These are phyloP conservation scores for Pterocarpus macrocarpus DNA, from an alignment of 306 rosid genomes.

Conservation along the genomic window DNA sequence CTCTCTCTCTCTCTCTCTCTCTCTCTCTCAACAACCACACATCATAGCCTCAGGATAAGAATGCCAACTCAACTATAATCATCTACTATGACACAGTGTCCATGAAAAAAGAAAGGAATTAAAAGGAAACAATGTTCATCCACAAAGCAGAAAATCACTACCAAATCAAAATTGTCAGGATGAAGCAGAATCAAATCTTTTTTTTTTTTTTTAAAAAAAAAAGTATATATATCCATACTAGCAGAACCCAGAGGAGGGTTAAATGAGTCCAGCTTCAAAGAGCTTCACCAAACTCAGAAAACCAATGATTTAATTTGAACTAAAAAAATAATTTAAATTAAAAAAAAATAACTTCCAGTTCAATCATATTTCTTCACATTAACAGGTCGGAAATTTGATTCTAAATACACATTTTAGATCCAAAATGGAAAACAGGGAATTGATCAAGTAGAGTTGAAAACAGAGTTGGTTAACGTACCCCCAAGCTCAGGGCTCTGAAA, in stretches of 20 bases:
- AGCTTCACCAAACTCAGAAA: conserved; percentile 32
- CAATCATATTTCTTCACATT: conserved; percentile 13
- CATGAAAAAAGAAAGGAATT: neutral
- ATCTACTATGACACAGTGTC: neutral
- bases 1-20: neutral
- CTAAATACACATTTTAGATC: conserved; percentile 45
- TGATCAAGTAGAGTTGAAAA: conserved; percentile 1
- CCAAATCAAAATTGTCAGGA: conserved; percentile 24
- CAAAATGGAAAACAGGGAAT: conserved; percentile 15
- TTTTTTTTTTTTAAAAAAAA: too few relatives aligned
- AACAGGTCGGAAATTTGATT: neutral
- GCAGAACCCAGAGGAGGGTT: conserved; percentile 38
- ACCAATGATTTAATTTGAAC: conserved; percentile 9
- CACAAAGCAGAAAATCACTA: neutral
- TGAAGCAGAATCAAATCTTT: conserved; percentile 40
- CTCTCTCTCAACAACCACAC: neutral
- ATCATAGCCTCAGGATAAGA: conserved; percentile 34
- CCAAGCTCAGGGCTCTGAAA: conserved; percentile 32
- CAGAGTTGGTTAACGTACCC: conserved; percentile 33
- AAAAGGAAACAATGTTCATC: neutral
- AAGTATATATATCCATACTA: neutral
- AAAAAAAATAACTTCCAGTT: conserved; percentile 9
- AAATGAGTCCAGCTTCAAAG: conserved; percentile 1
- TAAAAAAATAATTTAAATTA: neutral
- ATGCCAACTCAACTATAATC: conserved; percentile 3